Conservation (phyloP, 768 basidiomycete species). For the Phanerochaete sordida region DNA sequence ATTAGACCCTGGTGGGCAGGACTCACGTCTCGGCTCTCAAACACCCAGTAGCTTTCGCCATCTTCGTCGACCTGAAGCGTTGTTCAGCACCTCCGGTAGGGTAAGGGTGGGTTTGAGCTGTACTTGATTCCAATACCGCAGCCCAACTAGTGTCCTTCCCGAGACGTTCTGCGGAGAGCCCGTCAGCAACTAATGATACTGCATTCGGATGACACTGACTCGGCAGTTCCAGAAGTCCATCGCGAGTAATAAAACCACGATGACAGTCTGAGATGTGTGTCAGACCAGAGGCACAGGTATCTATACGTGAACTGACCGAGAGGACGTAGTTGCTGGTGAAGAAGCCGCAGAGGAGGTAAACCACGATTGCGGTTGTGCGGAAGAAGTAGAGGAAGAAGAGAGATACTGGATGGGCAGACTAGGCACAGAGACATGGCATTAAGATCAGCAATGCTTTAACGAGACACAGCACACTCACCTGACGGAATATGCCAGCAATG, state of each 20-base stretch:
- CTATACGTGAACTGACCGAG: constrained; percentile 53
- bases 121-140: constrained; percentile 97
- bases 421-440: too few species aligned
- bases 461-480: constrained; percentile 38
- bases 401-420: constrained; percentile 80
- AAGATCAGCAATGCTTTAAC: too few species aligned
- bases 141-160: constrained; percentile 88
- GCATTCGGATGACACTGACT: constrained; percentile 38
- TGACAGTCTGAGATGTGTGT: constrained; percentile 59
- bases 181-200: background rate
- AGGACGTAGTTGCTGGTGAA: constrained; percentile 90
- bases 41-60: constrained; percentile 96
- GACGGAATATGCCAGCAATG: constrained; percentile 74
- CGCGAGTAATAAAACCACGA: constrained; percentile 88
- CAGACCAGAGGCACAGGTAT: background rate
- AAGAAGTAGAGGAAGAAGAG: constrained; percentile 91
- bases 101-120: too few species aligned
- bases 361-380: constrained; percentile 80
- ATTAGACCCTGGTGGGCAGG: background rate
- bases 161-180: constrained; percentile 81
- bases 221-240: constrained; percentile 99
- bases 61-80: constrained; percentile 81
- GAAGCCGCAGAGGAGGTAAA: constrained; percentile 92
- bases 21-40: constrained; percentile 91
- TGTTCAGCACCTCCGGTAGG: too few species aligned